Conservation (phyloP, 257 asterid genomes). For the Nicotiana attenuata region DNA sequence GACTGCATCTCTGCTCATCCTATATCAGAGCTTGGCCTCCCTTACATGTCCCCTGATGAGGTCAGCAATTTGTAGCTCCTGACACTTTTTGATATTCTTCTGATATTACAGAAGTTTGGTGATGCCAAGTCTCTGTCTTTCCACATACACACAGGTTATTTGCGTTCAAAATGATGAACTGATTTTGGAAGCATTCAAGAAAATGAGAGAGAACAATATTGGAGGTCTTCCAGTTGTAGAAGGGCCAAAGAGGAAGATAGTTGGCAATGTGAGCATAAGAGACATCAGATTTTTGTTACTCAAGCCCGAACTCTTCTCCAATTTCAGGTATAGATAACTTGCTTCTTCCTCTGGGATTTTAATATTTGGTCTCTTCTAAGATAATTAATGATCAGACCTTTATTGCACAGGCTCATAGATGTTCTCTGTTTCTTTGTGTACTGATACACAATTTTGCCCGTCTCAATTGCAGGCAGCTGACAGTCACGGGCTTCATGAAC, state of each 20-base stretch:
- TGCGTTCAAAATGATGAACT: conserved; percentile 49
- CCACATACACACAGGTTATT: conserved; percentile 40
- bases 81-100: neutral
- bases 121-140: neutral
- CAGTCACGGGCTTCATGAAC: conserved; percentile 58
- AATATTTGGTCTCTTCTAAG: neutral
- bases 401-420: neutral
- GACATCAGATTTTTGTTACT: conserved; percentile 83
- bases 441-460: neutral
- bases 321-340: conserved; percentile 42
- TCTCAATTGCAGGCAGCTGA: conserved; percentile 48
- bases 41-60: conserved; percentile 67
- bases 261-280: conserved; percentile 80
- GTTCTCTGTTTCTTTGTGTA: neutral
- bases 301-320: conserved; percentile 66
- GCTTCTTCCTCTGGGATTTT: neutral
- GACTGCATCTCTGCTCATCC: conserved; percentile 60
- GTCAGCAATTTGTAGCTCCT: conserved; percentile 20
- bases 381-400: neutral
- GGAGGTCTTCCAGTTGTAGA: conserved; percentile 83
- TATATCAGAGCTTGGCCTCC: conserved; percentile 70
- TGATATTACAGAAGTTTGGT: neutral
- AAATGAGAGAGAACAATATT: conserved; percentile 71
- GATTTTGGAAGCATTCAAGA: conserved; percentile 76
- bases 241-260: conserved; percentile 48